phyloP scores from a whole-genome alignment of 2,329 filamentous ascomycete genomes.

The Stemphylium lycopersici region DNA sequence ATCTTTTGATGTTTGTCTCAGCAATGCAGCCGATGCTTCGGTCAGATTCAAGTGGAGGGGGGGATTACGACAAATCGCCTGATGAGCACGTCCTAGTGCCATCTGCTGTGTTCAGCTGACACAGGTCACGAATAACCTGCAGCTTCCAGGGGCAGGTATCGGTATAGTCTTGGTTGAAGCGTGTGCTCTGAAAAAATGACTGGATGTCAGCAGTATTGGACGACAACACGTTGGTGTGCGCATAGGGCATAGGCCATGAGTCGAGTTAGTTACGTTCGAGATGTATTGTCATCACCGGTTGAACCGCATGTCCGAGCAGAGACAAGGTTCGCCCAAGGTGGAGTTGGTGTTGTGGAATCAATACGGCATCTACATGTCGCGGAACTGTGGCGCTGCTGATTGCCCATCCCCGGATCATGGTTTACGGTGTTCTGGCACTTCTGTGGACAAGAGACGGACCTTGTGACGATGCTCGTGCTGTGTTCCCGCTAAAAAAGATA shows the following conservation, averaged over 20 bases:
- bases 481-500: constrained; percentile 17
- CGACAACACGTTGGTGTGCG: constrained; percentile 24
- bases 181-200: constrained; percentile 4
- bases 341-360: constrained; percentile 31
- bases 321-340: constrained; percentile 18
- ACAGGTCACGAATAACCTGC: constrained; percentile 42
- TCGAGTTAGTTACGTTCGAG: constrained; percentile 13
- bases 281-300: constrained; percentile 22
- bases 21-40: constrained; percentile 14
- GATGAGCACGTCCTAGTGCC: constrained; percentile 24
- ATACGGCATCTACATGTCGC: constrained; percentile 40
- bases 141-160: constrained; percentile 34
- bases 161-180: constrained; percentile 3
- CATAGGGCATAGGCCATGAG: constrained; percentile 25
- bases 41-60: constrained; percentile 19
- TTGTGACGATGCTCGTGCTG: constrained; percentile 43
- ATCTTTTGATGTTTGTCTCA: constrained; percentile 16
- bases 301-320: constrained; percentile 15
- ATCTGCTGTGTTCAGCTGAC: constrained; percentile 41
- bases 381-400: constrained; percentile 44
- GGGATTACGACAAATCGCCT: constrained; percentile 34
- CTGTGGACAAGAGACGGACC: constrained; percentile 23
- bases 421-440: constrained; percentile 28
- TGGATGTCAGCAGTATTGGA: constrained; percentile 21
- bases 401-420: constrained; percentile 30